Evolutionary conservation across 2,329 filamentous ascomycete species (phyloP).

Genomic region (Didymellaceae sp.): DNA sequence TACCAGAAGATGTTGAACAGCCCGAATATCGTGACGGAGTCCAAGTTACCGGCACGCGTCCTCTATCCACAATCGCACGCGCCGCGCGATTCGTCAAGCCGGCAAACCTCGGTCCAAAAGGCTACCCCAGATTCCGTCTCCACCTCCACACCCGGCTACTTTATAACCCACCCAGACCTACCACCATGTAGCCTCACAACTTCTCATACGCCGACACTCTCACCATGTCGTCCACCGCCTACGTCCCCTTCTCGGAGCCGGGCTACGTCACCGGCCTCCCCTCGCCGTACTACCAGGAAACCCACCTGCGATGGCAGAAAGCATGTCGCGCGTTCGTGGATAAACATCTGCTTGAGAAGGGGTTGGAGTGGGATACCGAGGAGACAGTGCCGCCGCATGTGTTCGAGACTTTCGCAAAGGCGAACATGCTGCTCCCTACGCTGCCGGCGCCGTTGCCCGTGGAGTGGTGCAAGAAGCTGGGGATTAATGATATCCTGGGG

Average conservation of each 20-base stretch:
- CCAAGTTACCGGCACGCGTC: not conserved
- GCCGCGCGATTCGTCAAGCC: not conserved
- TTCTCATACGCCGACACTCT: not conserved
- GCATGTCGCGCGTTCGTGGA: conserved; percentile 70
- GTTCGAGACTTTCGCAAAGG: conserved; percentile 67
- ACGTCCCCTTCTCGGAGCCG: conserved; percentile 74
- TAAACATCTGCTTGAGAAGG: conserved; percentile 66
- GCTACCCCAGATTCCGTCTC: conserved; percentile 12
- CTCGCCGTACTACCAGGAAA: conserved; percentile 72
- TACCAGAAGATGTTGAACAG: too few species aligned
- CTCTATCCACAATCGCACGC: too few species aligned
- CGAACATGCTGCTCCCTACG: conserved; percentile 73
- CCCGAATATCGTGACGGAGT: not conserved
- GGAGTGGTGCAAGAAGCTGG: conserved; percentile 69
- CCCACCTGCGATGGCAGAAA: conserved; percentile 71
- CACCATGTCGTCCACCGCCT: conserved; percentile 40
- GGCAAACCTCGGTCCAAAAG: conserved; percentile 17
- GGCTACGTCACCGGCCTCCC: conserved; percentile 73
- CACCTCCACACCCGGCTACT: conserved; percentile 6
- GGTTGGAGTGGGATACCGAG: conserved; percentile 72
- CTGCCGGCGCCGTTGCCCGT: conserved; percentile 73
- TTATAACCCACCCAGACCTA: not conserved
- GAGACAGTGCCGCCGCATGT: conserved; percentile 69
- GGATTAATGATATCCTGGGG: conserved; percentile 70
- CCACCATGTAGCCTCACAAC: not conserved